These are phyloP conservation scores for Clonostachys sp. DNA, from an alignment of 2,329 filamentous ascomycete species.

Conservation along the genomic window DNA sequence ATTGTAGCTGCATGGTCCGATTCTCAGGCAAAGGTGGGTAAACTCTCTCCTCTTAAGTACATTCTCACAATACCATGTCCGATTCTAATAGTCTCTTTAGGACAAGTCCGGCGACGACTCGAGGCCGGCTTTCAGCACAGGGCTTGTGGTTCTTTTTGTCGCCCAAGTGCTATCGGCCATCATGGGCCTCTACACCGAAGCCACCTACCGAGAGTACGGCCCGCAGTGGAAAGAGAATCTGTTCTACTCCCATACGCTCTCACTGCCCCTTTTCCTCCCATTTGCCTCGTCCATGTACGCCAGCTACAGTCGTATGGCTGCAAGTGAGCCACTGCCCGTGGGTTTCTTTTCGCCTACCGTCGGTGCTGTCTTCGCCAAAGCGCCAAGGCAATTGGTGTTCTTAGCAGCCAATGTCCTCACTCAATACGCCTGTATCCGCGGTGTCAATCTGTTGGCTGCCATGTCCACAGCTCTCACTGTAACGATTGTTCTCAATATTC, in stretches of 20 bases:
- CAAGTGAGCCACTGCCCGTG: conserved; percentile 46
- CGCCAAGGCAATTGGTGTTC: conserved; percentile 69
- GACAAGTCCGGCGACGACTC: conserved; percentile 2
- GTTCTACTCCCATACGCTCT: conserved; percentile 83
- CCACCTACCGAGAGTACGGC: conserved; percentile 80
- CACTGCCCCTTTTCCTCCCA: conserved; percentile 71
- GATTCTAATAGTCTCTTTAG: background rate
- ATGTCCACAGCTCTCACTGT: conserved; percentile 89
- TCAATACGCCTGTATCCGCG: conserved; percentile 91
- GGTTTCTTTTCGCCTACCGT: conserved; percentile 1
- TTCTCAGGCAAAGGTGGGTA: conserved; percentile 70
- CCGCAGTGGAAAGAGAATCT: conserved; percentile 93
- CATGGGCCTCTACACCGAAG: conserved; percentile 93
- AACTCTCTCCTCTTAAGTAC: background rate
- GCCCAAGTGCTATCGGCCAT: conserved; percentile 88
- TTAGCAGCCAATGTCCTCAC: conserved; percentile 77
- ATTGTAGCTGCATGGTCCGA: conserved; percentile 87
- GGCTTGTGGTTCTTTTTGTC: conserved; percentile 77
- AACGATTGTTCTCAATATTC: conserved; percentile 91
- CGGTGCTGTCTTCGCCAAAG: conserved; percentile 1
- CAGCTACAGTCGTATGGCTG: conserved; percentile 59
- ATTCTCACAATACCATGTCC: background rate
- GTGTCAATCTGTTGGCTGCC: conserved; percentile 89
- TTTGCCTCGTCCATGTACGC: conserved; percentile 61
- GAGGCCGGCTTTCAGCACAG: conserved; percentile 42